Percentiles rank a stretch among this genome's conserved stretches.
Evolutionary conservation across 1,284 basidiomycete species (phyloP).

Genomic region (Tilletia indica): DNA sequence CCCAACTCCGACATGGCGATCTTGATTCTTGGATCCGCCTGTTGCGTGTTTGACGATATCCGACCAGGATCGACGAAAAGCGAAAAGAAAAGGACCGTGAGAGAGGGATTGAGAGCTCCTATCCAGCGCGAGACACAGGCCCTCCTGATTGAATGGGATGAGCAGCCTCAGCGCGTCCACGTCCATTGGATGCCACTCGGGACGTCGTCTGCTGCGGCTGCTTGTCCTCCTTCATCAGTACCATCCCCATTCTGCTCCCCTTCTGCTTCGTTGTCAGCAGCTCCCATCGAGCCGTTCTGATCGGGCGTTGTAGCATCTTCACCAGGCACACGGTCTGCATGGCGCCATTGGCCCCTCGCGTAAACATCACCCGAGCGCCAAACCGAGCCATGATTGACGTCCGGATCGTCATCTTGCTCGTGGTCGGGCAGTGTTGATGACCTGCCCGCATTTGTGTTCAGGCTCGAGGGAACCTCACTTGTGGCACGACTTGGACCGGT

Average conservation of each 20-base stretch:
- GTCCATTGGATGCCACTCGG: conserved; percentile 4
- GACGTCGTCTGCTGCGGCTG: not conserved
- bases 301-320: not conserved
- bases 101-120: too few relatives aligned
- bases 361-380: conserved; percentile 1
- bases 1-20: too few relatives aligned
- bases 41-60: too few relatives aligned
- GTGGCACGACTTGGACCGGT: not conserved
- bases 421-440: too few relatives aligned
- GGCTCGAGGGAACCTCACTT: too few relatives aligned
- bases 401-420: not conserved
- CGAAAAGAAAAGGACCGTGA: too few relatives aligned
- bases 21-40: too few relatives aligned
- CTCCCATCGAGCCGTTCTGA: not conserved
- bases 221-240: not conserved
- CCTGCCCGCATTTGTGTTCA: too few relatives aligned
- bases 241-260: not conserved
- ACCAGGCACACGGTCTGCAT: not conserved
- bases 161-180: not conserved
- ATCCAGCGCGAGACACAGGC: too few relatives aligned
- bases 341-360: conserved; percentile 8
- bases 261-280: not conserved
- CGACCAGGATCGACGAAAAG: too few relatives aligned
- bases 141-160: not conserved
- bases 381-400: conserved; percentile 3